These are phyloP conservation scores for Byssothecium circinans DNA, from an alignment of 2,329 filamentous ascomycete genomes.

Conservation along the genomic window DNA sequence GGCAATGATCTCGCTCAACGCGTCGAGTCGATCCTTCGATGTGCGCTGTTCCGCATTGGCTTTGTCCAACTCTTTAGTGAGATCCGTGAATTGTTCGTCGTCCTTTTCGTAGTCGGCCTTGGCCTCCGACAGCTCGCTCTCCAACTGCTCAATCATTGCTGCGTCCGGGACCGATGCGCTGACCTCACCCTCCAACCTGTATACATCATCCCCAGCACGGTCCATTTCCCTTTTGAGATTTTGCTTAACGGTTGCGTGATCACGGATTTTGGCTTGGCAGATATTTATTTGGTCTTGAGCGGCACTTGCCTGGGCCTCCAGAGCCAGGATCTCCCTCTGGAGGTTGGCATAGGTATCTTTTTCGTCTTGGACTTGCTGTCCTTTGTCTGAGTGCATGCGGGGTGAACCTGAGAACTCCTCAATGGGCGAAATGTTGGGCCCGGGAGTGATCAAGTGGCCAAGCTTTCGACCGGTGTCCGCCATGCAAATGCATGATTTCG, in stretches of 20 bases:
- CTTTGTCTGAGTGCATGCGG: constrained; percentile 80
- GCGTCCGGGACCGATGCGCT: constrained; percentile 64
- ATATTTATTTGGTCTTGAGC: constrained; percentile 47
- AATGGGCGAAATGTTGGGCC: constrained; percentile 55
- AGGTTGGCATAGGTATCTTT: constrained; percentile 56
- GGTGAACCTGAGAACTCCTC: constrained; percentile 56
- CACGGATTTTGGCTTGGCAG: constrained; percentile 52
- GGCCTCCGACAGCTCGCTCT: constrained; percentile 58
- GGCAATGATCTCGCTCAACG: constrained; percentile 27
- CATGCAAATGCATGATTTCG: constrained; percentile 70
- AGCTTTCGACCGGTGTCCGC: constrained; percentile 63
- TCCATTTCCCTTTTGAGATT: constrained; percentile 61
- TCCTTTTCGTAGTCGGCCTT: constrained; percentile 46
- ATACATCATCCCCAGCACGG: constrained; percentile 62
- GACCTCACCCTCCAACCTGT: constrained; percentile 67
- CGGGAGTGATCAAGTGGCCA: constrained; percentile 53
- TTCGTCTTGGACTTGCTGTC: constrained; percentile 63
- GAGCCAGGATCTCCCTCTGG: constrained; percentile 39
- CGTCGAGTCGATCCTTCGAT: constrained; percentile 38
- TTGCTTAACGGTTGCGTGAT: constrained; percentile 52
- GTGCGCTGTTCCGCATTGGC: constrained; percentile 41
- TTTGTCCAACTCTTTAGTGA: constrained; percentile 47
- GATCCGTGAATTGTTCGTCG: constrained; percentile 53
- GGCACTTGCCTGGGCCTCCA: constrained; percentile 37
- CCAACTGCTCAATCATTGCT: constrained; percentile 50